A percentile compares a stretch with the other conserved stretches of the same genome.
These are phyloP conservation scores for Pterocarpus macrocarpus DNA, from an alignment of 306 rosid genomes.

Conservation along the genomic window DNA sequence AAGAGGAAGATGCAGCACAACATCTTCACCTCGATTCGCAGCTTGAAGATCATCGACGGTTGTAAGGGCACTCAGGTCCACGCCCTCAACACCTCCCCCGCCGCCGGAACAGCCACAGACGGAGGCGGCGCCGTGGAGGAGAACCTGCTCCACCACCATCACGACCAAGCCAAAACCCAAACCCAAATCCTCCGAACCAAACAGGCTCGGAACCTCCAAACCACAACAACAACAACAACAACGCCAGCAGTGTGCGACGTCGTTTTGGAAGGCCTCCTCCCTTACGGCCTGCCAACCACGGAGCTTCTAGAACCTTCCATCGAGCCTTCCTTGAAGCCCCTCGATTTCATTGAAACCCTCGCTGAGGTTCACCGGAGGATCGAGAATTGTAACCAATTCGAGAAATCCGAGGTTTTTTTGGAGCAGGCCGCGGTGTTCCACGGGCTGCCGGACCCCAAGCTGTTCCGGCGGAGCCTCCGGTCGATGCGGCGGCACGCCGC, in stretches of 20 bases:
- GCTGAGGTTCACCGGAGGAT: constrained; percentile 59
- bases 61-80: constrained; percentile 82
- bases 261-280: constrained; percentile 58
- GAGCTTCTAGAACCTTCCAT: constrained; percentile 73
- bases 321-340: constrained; percentile 59
- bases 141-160: constrained; percentile 65
- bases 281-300: constrained; percentile 72
- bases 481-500: constrained; percentile 77
- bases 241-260: constrained; percentile 17
- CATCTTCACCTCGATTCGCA: constrained; percentile 76
- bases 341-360: constrained; percentile 61
- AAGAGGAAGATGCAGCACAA: constrained; percentile 78
- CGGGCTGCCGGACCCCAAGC: constrained; percentile 62
- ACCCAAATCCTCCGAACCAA: constrained; percentile 59
- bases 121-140: constrained; percentile 57
- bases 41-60: constrained; percentile 84
- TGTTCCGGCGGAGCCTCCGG: constrained; percentile 78
- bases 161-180: constrained; percentile 64
- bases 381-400: constrained; percentile 64
- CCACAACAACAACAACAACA: constrained; percentile 6
- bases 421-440: constrained; percentile 72
- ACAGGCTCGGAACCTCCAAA: constrained; percentile 50
- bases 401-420: constrained; percentile 59
- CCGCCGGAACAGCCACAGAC: constrained; percentile 11
- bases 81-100: constrained; percentile 57